These are phyloP conservation scores for Epichloe typhina DNA, from an alignment of 2,329 filamentous ascomycete genomes.

Conservation along the genomic window DNA sequence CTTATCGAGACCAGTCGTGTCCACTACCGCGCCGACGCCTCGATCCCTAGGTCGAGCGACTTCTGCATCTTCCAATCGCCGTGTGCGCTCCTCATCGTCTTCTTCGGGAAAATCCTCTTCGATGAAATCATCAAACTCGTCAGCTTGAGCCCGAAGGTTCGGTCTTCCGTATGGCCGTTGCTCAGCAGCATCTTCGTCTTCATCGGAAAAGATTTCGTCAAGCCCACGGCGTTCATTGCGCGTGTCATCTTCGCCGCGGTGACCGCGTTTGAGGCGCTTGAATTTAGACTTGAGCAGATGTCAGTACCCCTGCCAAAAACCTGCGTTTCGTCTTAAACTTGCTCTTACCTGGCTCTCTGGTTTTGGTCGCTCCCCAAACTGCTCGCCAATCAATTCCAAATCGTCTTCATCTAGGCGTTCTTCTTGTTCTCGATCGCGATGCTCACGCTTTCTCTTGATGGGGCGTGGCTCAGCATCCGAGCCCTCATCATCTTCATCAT, in stretches of 20 bases:
- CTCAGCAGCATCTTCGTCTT: constrained; percentile 62
- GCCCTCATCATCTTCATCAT: constrained; percentile 46
- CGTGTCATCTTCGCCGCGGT: constrained; percentile 59
- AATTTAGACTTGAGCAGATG: constrained; percentile 59
- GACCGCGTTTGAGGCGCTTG: constrained; percentile 90
- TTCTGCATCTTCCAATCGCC: constrained; percentile 73
- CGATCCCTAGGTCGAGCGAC: constrained; percentile 69
- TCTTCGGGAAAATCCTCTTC: constrained; percentile 90
- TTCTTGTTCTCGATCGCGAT: constrained; percentile 65
- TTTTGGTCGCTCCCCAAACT: constrained; percentile 50
- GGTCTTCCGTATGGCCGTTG: constrained; percentile 37
- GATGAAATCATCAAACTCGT: constrained; percentile 92
- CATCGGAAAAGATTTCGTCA: constrained; percentile 89
- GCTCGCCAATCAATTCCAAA: constrained; percentile 83
- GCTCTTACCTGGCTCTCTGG: constrained; percentile 52
- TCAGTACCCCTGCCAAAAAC: not conserved
- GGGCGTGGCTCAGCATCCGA: constrained; percentile 39
- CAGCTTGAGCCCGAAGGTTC: constrained; percentile 46
- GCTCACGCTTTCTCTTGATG: constrained; percentile 62
- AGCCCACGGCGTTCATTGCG: constrained; percentile 56
- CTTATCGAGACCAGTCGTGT: constrained; percentile 78
- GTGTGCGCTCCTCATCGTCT: constrained; percentile 65
- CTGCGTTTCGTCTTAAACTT: not conserved
- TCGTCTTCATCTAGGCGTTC: constrained; percentile 93
- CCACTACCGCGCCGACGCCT: constrained; percentile 55